A percentile compares a stretch with the other conserved stretches of the same genome.
Evolutionary conservation across 2,329 filamentous ascomycete species (phyloP).

Genomic region (Lecanicillium sp.): DNA sequence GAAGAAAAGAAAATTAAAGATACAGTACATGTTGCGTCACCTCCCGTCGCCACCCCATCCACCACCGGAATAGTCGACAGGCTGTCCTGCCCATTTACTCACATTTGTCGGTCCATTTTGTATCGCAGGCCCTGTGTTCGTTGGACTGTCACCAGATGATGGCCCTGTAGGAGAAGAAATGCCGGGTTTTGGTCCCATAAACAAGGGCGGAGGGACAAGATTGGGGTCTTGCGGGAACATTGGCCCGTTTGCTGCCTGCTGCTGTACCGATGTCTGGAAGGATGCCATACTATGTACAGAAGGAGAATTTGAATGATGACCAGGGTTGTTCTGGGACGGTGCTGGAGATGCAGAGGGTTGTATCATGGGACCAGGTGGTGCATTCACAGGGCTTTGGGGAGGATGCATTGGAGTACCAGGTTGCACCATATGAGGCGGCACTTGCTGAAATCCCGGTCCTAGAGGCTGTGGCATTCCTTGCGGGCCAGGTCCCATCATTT

Average conservation of each 20-base stretch:
- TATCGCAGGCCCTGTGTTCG: too few relatives aligned
- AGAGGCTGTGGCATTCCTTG: not conserved
- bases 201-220: conserved; percentile 3
- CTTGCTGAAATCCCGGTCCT: not conserved
- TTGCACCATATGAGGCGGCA: not conserved
- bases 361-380: not conserved
- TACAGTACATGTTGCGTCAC: not conserved
- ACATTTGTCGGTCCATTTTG: too few relatives aligned
- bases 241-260: not conserved
- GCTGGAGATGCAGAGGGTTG: not conserved
- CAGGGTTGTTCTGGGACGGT: not conserved
- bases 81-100: not conserved
- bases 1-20: too few relatives aligned
- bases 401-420: not conserved
- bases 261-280: not conserved
- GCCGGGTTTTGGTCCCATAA: not conserved
- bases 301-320: not conserved
- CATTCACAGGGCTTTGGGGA: not conserved
- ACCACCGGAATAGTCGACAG: conserved; percentile 1
- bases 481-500: not conserved
- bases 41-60: not conserved
- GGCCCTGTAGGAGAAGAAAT: not conserved
- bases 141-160: not conserved
- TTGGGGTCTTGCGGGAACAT: not conserved
- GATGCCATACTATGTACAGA: not conserved